phyloP scores from a whole-genome alignment of 805 yeast species.

The Metschnikowia cerradonensis region DNA sequence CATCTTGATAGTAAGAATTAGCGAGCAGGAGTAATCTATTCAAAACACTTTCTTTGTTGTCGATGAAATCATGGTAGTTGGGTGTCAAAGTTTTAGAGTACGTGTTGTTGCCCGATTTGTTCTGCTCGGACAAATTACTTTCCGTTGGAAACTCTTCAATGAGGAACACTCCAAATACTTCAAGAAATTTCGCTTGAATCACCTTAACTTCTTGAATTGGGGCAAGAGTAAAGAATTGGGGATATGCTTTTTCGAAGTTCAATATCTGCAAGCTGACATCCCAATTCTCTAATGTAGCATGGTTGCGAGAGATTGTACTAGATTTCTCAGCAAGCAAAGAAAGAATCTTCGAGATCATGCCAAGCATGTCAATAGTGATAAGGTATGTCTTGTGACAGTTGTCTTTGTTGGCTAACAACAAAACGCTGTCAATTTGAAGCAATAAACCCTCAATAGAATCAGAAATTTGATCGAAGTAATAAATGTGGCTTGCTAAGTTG shows the following conservation, averaged over 20 bases:
- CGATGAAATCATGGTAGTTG: slow-evolving; percentile 40
- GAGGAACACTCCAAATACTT: slow-evolving; percentile 35
- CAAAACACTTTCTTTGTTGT: slow-evolving; percentile 39
- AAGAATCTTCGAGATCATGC: slow-evolving; percentile 31
- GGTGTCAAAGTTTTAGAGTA: slow-evolving; percentile 28
- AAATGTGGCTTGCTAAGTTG: slow-evolving; percentile 70
- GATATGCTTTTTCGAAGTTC: slow-evolving; percentile 18
- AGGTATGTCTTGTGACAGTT: slow-evolving; percentile 13
- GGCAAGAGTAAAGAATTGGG: slow-evolving; percentile 7
- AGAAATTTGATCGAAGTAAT: slow-evolving; percentile 80
- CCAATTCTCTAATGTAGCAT: slow-evolving; percentile 43
- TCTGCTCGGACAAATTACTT: slow-evolving; percentile 14
- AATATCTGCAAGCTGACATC: slow-evolving; percentile 35
- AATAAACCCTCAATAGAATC: slow-evolving; percentile 75
- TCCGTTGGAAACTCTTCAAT: slow-evolving; percentile 22
- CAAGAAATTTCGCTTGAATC: slow-evolving; percentile 39
- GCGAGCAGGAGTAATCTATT: slow-evolving; percentile 35
- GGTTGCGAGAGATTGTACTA: slow-evolving; percentile 38
- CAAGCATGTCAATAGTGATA: slow-evolving; percentile 28
- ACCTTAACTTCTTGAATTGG: slow-evolving; percentile 23
- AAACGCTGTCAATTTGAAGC: slow-evolving; percentile 35
- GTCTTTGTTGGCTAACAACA: slow-evolving; percentile 13
- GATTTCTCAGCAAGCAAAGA: slow-evolving; percentile 27
- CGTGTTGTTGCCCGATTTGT: slow-evolving; percentile 9
- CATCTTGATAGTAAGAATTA: slow-evolving; percentile 28